phyloP scores from a whole-genome alignment of 2,329 filamentous ascomycete genomes.

The Fusarium paranaense region DNA sequence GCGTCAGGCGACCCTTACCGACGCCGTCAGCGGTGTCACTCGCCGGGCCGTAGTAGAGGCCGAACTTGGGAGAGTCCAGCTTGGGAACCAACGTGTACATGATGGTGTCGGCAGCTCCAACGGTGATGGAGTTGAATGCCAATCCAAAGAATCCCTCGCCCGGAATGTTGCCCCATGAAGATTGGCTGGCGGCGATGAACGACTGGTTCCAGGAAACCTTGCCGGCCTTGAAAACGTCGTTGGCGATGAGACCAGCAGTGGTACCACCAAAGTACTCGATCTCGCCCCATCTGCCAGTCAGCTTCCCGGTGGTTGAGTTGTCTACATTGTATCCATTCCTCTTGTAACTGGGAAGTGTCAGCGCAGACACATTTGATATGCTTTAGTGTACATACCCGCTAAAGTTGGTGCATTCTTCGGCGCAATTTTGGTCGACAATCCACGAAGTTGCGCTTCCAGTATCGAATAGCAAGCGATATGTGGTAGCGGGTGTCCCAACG shows the following conservation, averaged over 20 bases:
- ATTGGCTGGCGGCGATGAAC: conserved; percentile 47
- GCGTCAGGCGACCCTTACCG: conserved; percentile 41
- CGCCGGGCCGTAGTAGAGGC: conserved; percentile 45
- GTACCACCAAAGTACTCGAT: conserved; percentile 49
- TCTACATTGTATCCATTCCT: conserved; percentile 44
- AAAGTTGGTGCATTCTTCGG: conserved; percentile 43
- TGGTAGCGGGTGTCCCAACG: conserved; percentile 46
- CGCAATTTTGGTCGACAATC: conserved; percentile 45
- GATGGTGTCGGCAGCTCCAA: conserved; percentile 46
- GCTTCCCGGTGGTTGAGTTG: conserved; percentile 41
- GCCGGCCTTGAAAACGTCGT: conserved; percentile 42
- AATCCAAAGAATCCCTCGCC: conserved; percentile 53
- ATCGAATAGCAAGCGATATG: conserved; percentile 48
- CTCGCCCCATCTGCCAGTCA: conserved; percentile 36
- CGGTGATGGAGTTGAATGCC: conserved; percentile 49
- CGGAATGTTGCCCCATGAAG: conserved; percentile 45
- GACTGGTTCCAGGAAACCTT: conserved; percentile 45
- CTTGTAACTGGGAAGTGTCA: conserved; percentile 33
- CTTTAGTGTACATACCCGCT: conserved; percentile 7
- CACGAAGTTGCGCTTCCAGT: conserved; percentile 52
- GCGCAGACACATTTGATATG: not conserved
- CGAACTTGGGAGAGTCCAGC: conserved; percentile 48
- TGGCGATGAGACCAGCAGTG: conserved; percentile 40
- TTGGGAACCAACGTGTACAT: conserved; percentile 48
- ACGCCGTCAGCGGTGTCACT: not conserved